Base-by-base conservation (phyloP, 2,329 filamentous ascomycete genomes). In the Polytolypa hystricis region DNA sequence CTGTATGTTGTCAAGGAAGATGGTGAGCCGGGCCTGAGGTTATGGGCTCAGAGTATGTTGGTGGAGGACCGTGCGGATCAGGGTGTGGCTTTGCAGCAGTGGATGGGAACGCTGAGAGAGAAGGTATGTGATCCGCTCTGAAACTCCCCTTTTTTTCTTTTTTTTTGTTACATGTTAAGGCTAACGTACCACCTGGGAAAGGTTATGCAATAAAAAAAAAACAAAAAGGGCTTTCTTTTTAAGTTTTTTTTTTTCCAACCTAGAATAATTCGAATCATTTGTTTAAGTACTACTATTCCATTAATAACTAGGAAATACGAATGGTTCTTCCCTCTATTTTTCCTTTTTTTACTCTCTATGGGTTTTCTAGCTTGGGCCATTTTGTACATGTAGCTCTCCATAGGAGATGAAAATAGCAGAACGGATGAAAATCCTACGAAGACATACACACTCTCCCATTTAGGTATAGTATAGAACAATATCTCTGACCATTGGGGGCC, bases 31-130 rank as follows among this genome's bases (percentile, higher is more conserved):
- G 89, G 84, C 52, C 67, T 98, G 58, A 87, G 93, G 64, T 68
- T 96, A 45, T 98, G 91, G 91, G 91, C 91, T 30, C 89, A 95
- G 69, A 95, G 91, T 29, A 69, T 96, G 61, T 67, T 98, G 51
- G 81, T 98, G 31, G 91, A 98, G 62, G 91, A 98, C 62, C 73
- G 89, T 47, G 85, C 89, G 38, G 91, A 98, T 57, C 86, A 95
- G 65, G 81, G 86, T 33, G 79, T 93, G 64, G 93, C 87, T 57
- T 79, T 91, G 54, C 80, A 81, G 51, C 89, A 96, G 64, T 98
- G 86, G 80, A 80, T 96, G 70, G 86, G 85, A 39, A 79, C 76
- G 52, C 64, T 98, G 61, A 74, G 89, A 62, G 91, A 96, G 70
- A 98, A 96, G 84, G 91, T 95, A 61, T 64, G 70, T 53, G 37